Evolutionary conservation across 1,139 yeast species (phyloP).

Genomic region (Sugiyamaella xylanicola): DNA sequence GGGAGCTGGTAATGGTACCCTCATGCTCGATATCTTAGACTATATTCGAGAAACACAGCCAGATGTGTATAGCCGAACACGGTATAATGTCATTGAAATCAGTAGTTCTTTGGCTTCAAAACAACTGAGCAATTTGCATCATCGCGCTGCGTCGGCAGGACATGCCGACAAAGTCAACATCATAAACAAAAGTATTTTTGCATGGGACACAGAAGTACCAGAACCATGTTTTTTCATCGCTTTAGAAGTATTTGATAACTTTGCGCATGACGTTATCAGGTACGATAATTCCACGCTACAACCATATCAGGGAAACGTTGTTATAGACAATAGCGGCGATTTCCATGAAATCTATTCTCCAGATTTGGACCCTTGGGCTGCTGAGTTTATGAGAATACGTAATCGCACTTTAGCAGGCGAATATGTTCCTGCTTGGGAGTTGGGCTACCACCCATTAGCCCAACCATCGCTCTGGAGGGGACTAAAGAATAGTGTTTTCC

Average conservation of each 20-base stretch:
- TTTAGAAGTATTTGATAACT: slow-evolving; percentile 81
- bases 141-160: slow-evolving; percentile 43
- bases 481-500: slow-evolving; percentile 49
- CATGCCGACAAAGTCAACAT: slow-evolving; percentile 61
- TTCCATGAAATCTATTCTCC: slow-evolving; percentile 75
- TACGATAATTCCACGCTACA: slow-evolving; percentile 68
- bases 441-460: slow-evolving; percentile 45
- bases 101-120: slow-evolving; percentile 66
- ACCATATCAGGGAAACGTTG: slow-evolving; percentile 79
- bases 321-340: slow-evolving; percentile 73
- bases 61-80: slow-evolving; percentile 66
- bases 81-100: slow-evolving; percentile 77
- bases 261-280: slow-evolving; percentile 78
- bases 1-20: slow-evolving; percentile 91
- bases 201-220: slow-evolving; percentile 64
- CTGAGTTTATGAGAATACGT: slow-evolving; percentile 56
- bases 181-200: slow-evolving; percentile 72
- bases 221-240: slow-evolving; percentile 83
- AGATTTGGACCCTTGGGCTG: slow-evolving; percentile 63
- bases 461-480: slow-evolving; percentile 41
- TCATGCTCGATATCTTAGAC: slow-evolving; percentile 76
- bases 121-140: slow-evolving; percentile 47
- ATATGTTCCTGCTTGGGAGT: slow-evolving; percentile 38
- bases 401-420: slow-evolving; percentile 45
- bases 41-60: slow-evolving; percentile 66